Base-by-base conservation (phyloP, 2,329 filamentous ascomycete species). In the Sclerotinia trifoliorum region DNA sequence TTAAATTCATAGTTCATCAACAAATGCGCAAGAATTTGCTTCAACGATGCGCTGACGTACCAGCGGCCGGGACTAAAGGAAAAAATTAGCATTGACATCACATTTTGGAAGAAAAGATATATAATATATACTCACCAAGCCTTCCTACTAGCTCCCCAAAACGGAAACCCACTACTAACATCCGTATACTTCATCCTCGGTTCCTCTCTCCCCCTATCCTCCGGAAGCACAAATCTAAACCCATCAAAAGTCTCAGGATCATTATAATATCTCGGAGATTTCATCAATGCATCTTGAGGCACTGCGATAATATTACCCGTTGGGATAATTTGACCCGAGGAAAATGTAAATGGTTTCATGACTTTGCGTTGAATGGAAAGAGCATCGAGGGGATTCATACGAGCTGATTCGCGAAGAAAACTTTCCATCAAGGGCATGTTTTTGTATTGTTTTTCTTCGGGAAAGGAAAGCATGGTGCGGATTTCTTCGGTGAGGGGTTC, bases 161-260 rank as follows among this genome's bases (percentile, higher is more conserved):
- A 62, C 15, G 39, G 58, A 49, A 62, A 62, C 5, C 42, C 39
- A 29, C 2, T 48, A 19, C 17, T 62, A 5, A 62, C 58, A 62
- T 62, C 39, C 8, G 58, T 62, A 32, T 62, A 62, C 39, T 62
- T 62, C 42, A 62, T 62, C 13, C 46, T 62, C 5, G 58, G 44
- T 19, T 48, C 58, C 2, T 29, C 46, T n/a, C 58, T 29, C 7
- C 58, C 58, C n/a, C 46, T 48, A 48, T 44, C 32, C 24, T 55
- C 52, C 2, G 52, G 52, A 3, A 55, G 21, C 1, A 55, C 52
- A 32, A 55, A 55, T 35, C 58, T 39, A 15, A 46, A 62, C 24
- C 58, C 58, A 15, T 62, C 46, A 24, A 62, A 62, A 5, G 24
- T 62, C 4, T 44, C 42, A 4, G 39, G 58, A 49, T 44, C 15